These are phyloP conservation scores for Debaryomyces nepalensis DNA, from an alignment of 1,139 yeast species.

Conservation along the genomic window DNA sequence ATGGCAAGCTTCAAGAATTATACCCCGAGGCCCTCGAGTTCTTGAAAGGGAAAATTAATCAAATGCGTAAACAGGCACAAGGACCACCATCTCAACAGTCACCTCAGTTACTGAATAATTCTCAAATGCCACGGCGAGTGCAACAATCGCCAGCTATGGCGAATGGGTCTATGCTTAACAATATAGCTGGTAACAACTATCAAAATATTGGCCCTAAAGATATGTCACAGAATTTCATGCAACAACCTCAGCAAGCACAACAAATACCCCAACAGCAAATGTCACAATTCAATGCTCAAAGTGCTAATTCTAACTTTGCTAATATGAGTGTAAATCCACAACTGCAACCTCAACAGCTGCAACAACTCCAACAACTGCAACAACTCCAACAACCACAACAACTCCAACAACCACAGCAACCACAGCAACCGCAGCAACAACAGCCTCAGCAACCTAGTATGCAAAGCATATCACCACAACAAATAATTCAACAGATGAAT, in stretches of 20 bases:
- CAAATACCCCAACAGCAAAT: slow-evolving; percentile 12
- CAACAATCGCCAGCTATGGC: slow-evolving; percentile 8
- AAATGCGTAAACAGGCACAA: slow-evolving; percentile 37
- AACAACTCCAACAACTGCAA: too few relatives aligned
- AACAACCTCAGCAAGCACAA: slow-evolving; percentile 8
- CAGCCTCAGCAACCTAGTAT: slow-evolving; percentile 17
- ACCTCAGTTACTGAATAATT: slow-evolving; percentile 3
- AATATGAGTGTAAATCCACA: slow-evolving; percentile 12
- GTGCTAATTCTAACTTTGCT: background rate
- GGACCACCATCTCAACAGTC: slow-evolving; percentile 20
- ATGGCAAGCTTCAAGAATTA: slow-evolving; percentile 52
- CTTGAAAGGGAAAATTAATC: slow-evolving; percentile 50
- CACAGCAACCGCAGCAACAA: slow-evolving; percentile 14
- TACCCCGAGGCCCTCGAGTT: slow-evolving; percentile 60
- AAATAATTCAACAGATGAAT: slow-evolving; percentile 39
- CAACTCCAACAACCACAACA: slow-evolving; percentile 14
- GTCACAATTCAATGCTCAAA: slow-evolving; percentile 3
- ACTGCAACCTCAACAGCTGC: slow-evolving; percentile 17
- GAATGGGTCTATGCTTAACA: background rate
- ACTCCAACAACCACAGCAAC: slow-evolving; percentile 13
- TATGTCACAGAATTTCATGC: slow-evolving; percentile 6
- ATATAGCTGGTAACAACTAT: slow-evolving; percentile 1
- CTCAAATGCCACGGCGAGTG: slow-evolving; percentile 8
- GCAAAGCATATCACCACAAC: slow-evolving; percentile 44
- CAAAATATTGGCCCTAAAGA: slow-evolving; percentile 7